Base-by-base conservation (phyloP, 2,329 filamentous ascomycete genomes). In the Pseudomassariella vexata region DNA sequence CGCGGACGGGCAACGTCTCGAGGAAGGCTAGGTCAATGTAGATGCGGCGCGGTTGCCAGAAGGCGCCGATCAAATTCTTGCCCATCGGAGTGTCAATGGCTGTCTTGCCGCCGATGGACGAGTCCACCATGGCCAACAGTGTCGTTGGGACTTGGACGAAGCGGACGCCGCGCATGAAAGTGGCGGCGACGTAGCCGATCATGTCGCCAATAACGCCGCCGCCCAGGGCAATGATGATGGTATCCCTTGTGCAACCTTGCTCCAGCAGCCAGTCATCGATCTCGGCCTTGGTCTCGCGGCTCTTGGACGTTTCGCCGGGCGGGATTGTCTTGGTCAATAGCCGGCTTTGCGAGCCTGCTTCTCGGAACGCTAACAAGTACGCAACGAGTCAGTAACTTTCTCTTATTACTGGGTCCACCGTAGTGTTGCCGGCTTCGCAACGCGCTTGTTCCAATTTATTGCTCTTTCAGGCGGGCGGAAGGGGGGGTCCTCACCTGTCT, bases 91-190 rank as follows among this genome's bases (percentile, higher is more conserved):
- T 94, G 55, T 98, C 92, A 58, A 98, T 96, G 35, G 92, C 92
- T 8, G 92, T 98, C 70, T 98, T 98, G 42, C 92, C 92, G 40
- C 92, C 92, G 53, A 98, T 96, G 22, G 88, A 95, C 27, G 90
- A 96, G 62, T 98, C 92, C 24, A 98, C 92, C 92, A 98, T 98
- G 42, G 92, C 79, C 32, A 98, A 71, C 36, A 98, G 69, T 1
- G 89, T 95, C 8, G 92, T 98, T 2, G 92, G 92, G 28, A 98
- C 89, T 62, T 98, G 92, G 24, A 95, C 88, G 56, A 95, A 95
- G 46, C 85, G 85, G 41, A 98, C 82, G 35, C 92, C 92, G 46
- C 92, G 82, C 92, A 98, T 98, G 64, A 96, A 98, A 22, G 92
- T 98, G 23, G 92, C 88, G 15, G 92, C 92, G 31, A 96, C 88